Evolutionary conservation across 306 rosid genomes (phyloP), one percentile per base, ranked within the genome.

Genomic region (Clitoria ternatea): DNA sequence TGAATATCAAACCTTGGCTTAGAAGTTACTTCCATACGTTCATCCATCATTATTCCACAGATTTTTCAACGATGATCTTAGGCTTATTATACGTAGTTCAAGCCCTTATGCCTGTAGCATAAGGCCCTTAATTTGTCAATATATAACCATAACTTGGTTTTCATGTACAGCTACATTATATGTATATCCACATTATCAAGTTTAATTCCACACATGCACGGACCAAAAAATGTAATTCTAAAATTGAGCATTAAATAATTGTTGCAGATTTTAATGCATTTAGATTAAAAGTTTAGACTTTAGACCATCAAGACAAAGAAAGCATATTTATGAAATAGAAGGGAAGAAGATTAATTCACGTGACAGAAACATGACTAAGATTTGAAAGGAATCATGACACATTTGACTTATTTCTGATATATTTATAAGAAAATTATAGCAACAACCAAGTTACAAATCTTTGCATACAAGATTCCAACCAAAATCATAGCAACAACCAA

Each of bases 41-140:
- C 87, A 70, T 86, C 82, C 98, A 88, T 86, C 70, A 54, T n/a
- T n/a, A n/a, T n/a, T 65, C 74, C 42, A 20, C 7, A 52, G 75
- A 76, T 66, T 18, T n/a, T n/a, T 40, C 71, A 75, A 45, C 60
- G 30, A 52, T 24, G 36, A 44, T 30, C 40, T 73, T 40, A 22
- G 45, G 50, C 20, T 70, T 26, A 54, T 14, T 11, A 17, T 10
- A 17, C 20, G 9, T 52, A 22, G 4, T 20, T 32, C 36, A 32
- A 32, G 36, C 4, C 23, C 3, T 47, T 30, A 3, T 39, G 36
- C 19, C 24, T 42, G 68, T 61, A 14, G 20, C 19, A n/a, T n/a
- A n/a, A 54, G 53, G 7, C 1, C 12, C 49, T 52, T 61, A n/a
- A 26, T 54, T 54, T 54, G 0, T 26, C 37, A 55, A 26, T 6